Base-by-base conservation (phyloP, 768 basidiomycete species). In the Pleurotus citrinopileatus region DNA sequence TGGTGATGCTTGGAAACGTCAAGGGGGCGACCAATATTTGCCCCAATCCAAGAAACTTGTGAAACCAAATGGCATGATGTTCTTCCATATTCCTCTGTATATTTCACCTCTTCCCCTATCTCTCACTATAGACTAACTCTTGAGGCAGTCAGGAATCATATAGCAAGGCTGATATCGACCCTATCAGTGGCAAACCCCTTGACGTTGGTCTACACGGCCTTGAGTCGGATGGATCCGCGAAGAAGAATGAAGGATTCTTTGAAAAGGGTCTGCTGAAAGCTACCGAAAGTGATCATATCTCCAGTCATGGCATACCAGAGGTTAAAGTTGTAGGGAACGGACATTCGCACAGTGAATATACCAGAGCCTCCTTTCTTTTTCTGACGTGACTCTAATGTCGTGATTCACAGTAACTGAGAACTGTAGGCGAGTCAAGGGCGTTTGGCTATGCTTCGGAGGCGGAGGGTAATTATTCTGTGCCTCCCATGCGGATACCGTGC, bases 31-130 rank as follows among this genome's bases (percentile, higher is more conserved):
- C 32, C 88, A 88, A 67, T 63, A 86, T 44, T 73, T 79, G 0
- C 84, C 89, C 0, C 65, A 74, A 45, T 67, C 69, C 20, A 69
- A 72, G 61, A 76, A 74, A 53, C 75, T 94, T 2, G 91, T 90
- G 3, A 98, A 97, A 68, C 96, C 96, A 1, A 98, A 98, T 62
- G 96, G 93, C 0, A 68, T 98, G 60, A 91, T 93, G 89, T 97
- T 96, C 73, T 98, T 97, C 84, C 96, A 98, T 60, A 98, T 99
- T 43, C 96, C 96, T 48, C 64, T 98, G 87, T 91, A 64, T 19
- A 86, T 74, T 19, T 43, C 22, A 26, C 5, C 50, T 0, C 23
- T 27, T 57, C 25, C 7, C 34, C 25, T 40, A 12, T 20, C 12
- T 25, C 28, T 53, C 23, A 28, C 4, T 44, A 12, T 17, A 29